A percentile compares a stretch with the other conserved stretches of the same genome.
Evolutionary conservation across 2,329 filamentous ascomycete species (phyloP).

Genomic region (Eutypa lata): DNA sequence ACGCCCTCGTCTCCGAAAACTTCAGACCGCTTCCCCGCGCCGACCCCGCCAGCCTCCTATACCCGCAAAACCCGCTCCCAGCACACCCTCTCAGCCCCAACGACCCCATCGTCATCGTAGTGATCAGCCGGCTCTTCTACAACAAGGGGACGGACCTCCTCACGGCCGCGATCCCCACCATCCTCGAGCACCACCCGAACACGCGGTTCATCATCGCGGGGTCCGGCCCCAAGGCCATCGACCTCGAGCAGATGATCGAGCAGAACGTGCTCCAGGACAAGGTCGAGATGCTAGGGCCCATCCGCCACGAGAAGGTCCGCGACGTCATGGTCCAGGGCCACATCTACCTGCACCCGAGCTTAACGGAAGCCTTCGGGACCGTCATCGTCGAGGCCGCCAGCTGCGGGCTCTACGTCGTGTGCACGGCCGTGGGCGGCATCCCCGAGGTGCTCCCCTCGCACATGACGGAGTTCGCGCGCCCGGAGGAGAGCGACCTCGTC

Average conservation of each 20-base stretch:
- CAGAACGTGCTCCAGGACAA: constrained; percentile 90
- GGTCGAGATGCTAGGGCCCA: constrained; percentile 85
- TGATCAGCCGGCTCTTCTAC: constrained; percentile 96
- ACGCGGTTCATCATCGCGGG: constrained; percentile 97
- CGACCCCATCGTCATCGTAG: constrained; percentile 91
- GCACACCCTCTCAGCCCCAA: constrained; percentile 72
- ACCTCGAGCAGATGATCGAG: constrained; percentile 97
- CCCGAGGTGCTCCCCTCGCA: constrained; percentile 92
- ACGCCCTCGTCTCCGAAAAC: constrained; percentile 94
- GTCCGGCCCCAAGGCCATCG: constrained; percentile 93
- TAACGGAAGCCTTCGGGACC: constrained; percentile 96
- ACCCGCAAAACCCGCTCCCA: constrained; percentile 46
- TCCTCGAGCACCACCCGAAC: constrained; percentile 84
- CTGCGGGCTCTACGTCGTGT: constrained; percentile 94
- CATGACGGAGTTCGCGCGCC: constrained; percentile 97
- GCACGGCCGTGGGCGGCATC: constrained; percentile 93
- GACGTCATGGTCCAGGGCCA: constrained; percentile 97
- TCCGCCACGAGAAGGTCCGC: constrained; percentile 93
- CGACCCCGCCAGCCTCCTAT: constrained; percentile 33
- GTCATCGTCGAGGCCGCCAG: constrained; percentile 96
- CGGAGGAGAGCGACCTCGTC: constrained; percentile 93
- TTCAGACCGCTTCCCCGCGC: constrained; percentile 68
- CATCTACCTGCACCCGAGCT: constrained; percentile 90
- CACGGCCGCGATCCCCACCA: constrained; percentile 92
- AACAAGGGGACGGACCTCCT: constrained; percentile 97